These are phyloP conservation scores for Suillus weaverae DNA, from an alignment of 768 basidiomycete species.

Conservation along the genomic window DNA sequence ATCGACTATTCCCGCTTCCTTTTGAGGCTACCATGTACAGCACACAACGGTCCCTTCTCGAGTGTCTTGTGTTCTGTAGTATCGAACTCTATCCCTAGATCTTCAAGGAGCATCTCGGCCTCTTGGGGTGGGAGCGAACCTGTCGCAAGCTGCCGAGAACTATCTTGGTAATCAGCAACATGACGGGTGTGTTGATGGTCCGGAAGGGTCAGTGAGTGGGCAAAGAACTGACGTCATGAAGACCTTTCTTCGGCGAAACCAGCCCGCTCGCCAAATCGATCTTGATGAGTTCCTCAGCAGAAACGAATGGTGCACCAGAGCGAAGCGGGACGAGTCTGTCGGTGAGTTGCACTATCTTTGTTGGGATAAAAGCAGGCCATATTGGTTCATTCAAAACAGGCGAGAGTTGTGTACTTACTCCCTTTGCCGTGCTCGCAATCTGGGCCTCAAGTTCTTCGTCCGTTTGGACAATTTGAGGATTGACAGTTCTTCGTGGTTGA, in stretches of 20 bases:
- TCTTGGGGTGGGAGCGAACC: constrained; percentile 71
- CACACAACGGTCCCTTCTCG: constrained; percentile 64
- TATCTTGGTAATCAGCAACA: constrained; percentile 30
- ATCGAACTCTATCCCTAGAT: constrained; percentile 80
- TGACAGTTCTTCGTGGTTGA: constrained; percentile 53
- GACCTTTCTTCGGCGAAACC: constrained; percentile 72
- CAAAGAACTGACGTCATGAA: constrained; percentile 43
- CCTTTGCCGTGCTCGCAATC: constrained; percentile 48
- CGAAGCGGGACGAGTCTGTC: constrained; percentile 64
- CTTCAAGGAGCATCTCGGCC: constrained; percentile 63
- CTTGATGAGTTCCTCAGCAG: constrained; percentile 64
- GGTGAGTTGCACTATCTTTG: constrained; percentile 49
- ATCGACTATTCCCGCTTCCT: constrained; percentile 44
- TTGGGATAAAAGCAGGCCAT: constrained; percentile 7
- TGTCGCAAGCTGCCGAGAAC: constrained; percentile 73
- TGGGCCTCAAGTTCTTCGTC: constrained; percentile 62
- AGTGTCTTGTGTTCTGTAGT: constrained; percentile 66
- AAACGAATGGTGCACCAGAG: constrained; percentile 60
- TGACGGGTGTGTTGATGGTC: not conserved
- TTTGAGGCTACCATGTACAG: constrained; percentile 41
- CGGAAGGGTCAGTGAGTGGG: not conserved
- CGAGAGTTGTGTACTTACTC: constrained; percentile 43
- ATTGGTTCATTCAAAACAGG: constrained; percentile 9
- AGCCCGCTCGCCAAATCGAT: constrained; percentile 83
- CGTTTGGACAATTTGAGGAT: constrained; percentile 67